Conservation (phyloP, 2,329 filamentous ascomycete genomes). For the Calonectria montana region DNA sequence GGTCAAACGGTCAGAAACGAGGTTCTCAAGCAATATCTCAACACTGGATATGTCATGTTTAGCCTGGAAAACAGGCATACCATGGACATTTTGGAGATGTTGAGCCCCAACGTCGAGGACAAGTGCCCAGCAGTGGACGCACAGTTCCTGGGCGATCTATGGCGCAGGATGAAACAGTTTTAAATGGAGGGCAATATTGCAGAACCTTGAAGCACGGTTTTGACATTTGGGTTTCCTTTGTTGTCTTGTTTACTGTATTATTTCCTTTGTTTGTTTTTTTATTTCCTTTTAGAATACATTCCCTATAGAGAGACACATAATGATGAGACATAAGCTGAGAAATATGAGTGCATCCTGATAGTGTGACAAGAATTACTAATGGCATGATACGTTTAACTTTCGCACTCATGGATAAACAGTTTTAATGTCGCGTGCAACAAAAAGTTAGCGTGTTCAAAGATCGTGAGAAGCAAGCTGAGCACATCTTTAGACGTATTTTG, state of each 20-base stretch:
- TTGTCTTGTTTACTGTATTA: neutral
- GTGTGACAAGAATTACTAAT: neutral
- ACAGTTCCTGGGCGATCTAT: conserved; percentile 28
- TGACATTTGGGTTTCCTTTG: neutral
- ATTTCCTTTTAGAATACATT: conserved; percentile 2
- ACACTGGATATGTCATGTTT: conserved; percentile 40
- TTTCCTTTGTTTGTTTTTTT: conserved; percentile 3
- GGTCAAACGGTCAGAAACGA: conserved; percentile 30
- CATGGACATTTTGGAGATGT: conserved; percentile 28
- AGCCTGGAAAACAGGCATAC: conserved; percentile 35
- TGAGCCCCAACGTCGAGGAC: conserved; percentile 30
- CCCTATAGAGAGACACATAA: conserved; percentile 16
- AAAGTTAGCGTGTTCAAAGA: too few species aligned
- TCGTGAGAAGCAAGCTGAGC: too few species aligned
- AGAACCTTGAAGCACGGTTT: neutral
- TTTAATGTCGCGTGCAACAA: too few species aligned
- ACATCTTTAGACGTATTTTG: too few species aligned
- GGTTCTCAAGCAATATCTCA: conserved; percentile 37
- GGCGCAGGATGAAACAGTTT: conserved; percentile 35
- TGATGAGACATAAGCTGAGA: conserved; percentile 16
- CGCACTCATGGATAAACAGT: too few species aligned
- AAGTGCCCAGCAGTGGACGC: conserved; percentile 34
- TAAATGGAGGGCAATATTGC: neutral
- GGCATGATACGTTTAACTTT: too few species aligned
- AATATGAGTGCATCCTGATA: neutral